Evolutionary conservation across 2,329 filamentous ascomycete genomes (phyloP).

Genomic region (Stagonosporopsis rhizophila): DNA sequence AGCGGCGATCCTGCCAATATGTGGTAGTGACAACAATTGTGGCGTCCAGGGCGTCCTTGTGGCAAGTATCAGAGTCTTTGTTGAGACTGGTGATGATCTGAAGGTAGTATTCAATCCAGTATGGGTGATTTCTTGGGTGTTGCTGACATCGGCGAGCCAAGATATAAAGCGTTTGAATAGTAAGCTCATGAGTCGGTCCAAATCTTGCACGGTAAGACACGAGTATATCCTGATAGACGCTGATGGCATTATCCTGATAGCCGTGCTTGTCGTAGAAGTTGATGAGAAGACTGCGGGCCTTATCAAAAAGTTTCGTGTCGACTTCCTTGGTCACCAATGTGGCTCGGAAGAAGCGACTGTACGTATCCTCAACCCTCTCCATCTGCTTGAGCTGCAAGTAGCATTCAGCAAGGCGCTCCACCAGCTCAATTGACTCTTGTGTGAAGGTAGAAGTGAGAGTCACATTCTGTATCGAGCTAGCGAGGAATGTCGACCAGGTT

Average conservation of each 20-base stretch:
- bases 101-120: conserved; percentile 57
- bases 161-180: conserved; percentile 57
- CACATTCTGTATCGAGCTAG: conserved; percentile 54
- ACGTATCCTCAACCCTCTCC: conserved; percentile 51
- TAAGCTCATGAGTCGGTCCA: conserved; percentile 52
- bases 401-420: conserved; percentile 56
- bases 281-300: conserved; percentile 43
- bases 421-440: conserved; percentile 57
- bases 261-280: conserved; percentile 50
- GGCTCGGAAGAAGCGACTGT: conserved; percentile 50
- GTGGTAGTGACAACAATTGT: conserved; percentile 52
- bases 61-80: conserved; percentile 49
- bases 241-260: conserved; percentile 48
- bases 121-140: conserved; percentile 52
- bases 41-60: conserved; percentile 52
- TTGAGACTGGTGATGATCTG: conserved; percentile 55
- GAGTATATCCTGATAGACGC: conserved; percentile 48
- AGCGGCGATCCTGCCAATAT: conserved; percentile 56
- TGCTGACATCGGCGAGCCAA: conserved; percentile 50
- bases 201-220: conserved; percentile 42
- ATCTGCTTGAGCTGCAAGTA: conserved; percentile 51
- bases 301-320: conserved; percentile 44
- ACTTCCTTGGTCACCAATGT: conserved; percentile 40
- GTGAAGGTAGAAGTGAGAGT: conserved; percentile 52
- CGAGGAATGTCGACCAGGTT: conserved; percentile 58